phyloP scores from a whole-genome alignment of 2,329 filamentous ascomycete genomes.

The Nemania serpens region DNA sequence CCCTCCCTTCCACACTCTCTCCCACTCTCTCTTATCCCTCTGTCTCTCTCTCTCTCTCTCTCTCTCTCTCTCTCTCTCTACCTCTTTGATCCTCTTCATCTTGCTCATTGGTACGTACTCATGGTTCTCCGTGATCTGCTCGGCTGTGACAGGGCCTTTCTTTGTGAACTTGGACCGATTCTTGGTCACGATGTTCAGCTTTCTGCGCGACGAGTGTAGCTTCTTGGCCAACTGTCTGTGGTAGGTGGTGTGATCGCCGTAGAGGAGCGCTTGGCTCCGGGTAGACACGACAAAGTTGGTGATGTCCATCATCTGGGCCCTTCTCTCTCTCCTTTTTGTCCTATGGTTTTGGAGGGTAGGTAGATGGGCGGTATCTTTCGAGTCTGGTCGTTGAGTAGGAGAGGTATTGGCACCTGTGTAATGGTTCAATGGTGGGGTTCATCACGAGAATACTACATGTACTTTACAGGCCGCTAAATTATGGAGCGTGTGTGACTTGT shows the following conservation, averaged over 20 bases:
- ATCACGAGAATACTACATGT: too few species aligned
- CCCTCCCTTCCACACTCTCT: too few species aligned
- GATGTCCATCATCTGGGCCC: slow-evolving; percentile 72
- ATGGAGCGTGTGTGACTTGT: too few species aligned
- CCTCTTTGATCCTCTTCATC: too few species aligned
- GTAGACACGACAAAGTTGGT: slow-evolving; percentile 81
- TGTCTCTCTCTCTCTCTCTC: too few species aligned
- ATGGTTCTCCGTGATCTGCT: slow-evolving; percentile 74
- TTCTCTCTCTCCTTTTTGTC: not conserved
- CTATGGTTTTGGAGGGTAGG: not conserved
- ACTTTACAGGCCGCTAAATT: too few species aligned
- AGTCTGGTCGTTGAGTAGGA: not conserved
- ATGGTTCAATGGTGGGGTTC: not conserved
- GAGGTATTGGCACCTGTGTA: not conserved
- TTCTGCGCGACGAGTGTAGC: slow-evolving; percentile 81
- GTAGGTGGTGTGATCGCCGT: slow-evolving; percentile 88
- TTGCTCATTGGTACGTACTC: slow-evolving; percentile 60
- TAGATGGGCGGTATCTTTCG: not conserved
- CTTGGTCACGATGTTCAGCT: slow-evolving; percentile 80
- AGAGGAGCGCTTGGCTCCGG: slow-evolving; percentile 80
- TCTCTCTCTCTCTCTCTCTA: too few species aligned
- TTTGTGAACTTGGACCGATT: slow-evolving; percentile 84
- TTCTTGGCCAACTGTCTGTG: slow-evolving; percentile 78
- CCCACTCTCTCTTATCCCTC: too few species aligned
- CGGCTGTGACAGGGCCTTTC: slow-evolving; percentile 71